Conservation (phyloP, 805 yeast genomes). For the Sungouiozyma intestinalis region DNA sequence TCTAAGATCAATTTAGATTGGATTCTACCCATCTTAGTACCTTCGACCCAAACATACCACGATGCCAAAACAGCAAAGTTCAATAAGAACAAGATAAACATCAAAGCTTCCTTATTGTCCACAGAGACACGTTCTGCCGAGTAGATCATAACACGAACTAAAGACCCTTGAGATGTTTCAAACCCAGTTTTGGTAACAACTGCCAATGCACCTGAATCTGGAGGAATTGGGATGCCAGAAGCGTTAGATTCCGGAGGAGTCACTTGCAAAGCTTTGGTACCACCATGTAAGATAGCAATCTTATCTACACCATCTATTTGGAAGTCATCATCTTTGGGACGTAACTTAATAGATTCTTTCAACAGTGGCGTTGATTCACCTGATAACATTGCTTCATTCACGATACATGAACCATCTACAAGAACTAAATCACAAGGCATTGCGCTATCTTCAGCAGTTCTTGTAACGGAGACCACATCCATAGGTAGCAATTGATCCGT, state of each 20-base stretch:
- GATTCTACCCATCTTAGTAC: conserved; percentile 89
- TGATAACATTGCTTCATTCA: conserved; percentile 97
- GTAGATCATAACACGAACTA: conserved; percentile 95
- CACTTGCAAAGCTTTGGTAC: conserved; percentile 91
- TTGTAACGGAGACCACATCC: conserved; percentile 75
- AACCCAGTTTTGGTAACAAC: conserved; percentile 91
- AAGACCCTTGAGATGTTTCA: conserved; percentile 94
- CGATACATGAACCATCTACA: conserved; percentile 84
- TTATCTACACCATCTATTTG: conserved; percentile 80
- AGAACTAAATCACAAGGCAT: conserved; percentile 88
- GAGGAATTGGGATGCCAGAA: conserved; percentile 48
- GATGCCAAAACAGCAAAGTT: conserved; percentile 91
- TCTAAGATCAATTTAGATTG: conserved; percentile 89
- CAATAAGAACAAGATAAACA: conserved; percentile 81
- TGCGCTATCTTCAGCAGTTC: conserved; percentile 87
- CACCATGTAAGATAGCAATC: conserved; percentile 84
- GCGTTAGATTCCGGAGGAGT: conserved; percentile 47
- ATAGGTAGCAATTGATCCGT: conserved; percentile 81
- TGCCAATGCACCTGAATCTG: conserved; percentile 89
- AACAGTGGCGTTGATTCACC: conserved; percentile 97
- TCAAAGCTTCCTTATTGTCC: conserved; percentile 88
- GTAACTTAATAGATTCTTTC: conserved; percentile 79
- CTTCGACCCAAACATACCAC: conserved; percentile 97
- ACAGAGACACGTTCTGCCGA: conserved; percentile 94
- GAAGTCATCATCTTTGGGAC: conserved; percentile 60